Evolutionary conservation across 2,329 filamentous ascomycete genomes (phyloP).

Genomic region (Exophiala viscosa): DNA sequence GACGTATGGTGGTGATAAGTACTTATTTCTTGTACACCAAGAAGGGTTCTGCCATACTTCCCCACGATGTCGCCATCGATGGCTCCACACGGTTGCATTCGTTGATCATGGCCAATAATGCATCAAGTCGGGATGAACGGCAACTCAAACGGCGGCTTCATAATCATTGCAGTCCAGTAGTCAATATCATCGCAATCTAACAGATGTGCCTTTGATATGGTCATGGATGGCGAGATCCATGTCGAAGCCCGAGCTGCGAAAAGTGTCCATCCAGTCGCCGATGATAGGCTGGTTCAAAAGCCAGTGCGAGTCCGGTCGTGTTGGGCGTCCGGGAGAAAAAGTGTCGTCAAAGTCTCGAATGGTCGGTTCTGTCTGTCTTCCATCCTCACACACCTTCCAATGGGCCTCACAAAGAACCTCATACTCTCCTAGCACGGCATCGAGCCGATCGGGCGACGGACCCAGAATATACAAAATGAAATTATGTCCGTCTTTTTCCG

Average conservation of each 20-base stretch:
- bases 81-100: too few species aligned
- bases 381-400: not conserved
- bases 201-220: slow-evolving; percentile 3
- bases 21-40: too few species aligned
- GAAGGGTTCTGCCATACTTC: too few species aligned
- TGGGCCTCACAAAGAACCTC: not conserved
- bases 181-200: too few species aligned
- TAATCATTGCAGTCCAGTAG: too few species aligned
- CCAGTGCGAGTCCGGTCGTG: not conserved
- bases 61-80: too few species aligned
- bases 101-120: too few species aligned
- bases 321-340: not conserved
- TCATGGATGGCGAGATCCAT: slow-evolving; percentile 6
- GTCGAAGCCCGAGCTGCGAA: slow-evolving; percentile 1
- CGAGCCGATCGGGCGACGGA: not conserved
- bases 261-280: slow-evolving; percentile 2
- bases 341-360: not conserved
- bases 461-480: not conserved
- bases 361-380: not conserved
- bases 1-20: too few species aligned
- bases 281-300: slow-evolving; percentile 2
- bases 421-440: not conserved
- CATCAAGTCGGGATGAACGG: too few species aligned
- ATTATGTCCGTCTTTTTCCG: slow-evolving; percentile 1
- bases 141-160: too few species aligned